Evolutionary conservation across 345 rosid species (phyloP).

Genomic region (Clausena lansium): DNA sequence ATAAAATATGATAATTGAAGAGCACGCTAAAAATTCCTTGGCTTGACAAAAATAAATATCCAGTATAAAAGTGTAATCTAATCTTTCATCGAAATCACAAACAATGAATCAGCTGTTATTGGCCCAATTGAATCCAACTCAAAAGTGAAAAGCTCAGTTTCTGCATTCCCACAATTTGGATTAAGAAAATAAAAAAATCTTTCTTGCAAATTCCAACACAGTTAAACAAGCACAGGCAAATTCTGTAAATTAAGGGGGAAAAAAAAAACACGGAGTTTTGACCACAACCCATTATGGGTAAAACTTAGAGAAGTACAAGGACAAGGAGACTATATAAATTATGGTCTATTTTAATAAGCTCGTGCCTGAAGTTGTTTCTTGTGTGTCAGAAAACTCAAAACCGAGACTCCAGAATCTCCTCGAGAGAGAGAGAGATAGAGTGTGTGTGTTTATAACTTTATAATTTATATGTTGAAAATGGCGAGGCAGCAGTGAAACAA

Average conservation of each 20-base stretch:
- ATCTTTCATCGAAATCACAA: slow-evolving; percentile 19
- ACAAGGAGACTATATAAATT: slow-evolving; percentile 16
- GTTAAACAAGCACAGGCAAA: slow-evolving; percentile 3
- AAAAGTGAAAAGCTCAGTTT: slow-evolving; percentile 4
- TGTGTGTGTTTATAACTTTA: slow-evolving; percentile 20
- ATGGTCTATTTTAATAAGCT: slow-evolving; percentile 37
- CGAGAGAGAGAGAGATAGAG: slow-evolving; percentile 2
- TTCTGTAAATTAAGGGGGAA: not conserved
- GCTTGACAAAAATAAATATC: not conserved
- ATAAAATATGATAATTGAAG: not conserved
- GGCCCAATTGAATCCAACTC: slow-evolving; percentile 7
- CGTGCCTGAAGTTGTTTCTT: slow-evolving; percentile 42
- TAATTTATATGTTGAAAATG: slow-evolving; percentile 19
- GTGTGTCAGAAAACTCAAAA: slow-evolving; percentile 37
- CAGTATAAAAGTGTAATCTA: not conserved
- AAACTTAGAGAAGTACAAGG: slow-evolving; percentile 19
- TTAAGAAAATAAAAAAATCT: not conserved
- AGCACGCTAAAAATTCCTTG: not conserved
- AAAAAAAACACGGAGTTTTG: slow-evolving; percentile 5
- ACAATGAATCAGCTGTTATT: slow-evolving; percentile 1
- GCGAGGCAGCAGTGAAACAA: slow-evolving; percentile 28
- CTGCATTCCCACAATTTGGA: not conserved
- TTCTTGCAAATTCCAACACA: not conserved
- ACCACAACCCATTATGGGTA: slow-evolving; percentile 18
- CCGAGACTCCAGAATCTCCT: slow-evolving; percentile 32